Conservation (phyloP, 2,329 filamentous ascomycete genomes). For the Aspergillus udagawae region DNA sequence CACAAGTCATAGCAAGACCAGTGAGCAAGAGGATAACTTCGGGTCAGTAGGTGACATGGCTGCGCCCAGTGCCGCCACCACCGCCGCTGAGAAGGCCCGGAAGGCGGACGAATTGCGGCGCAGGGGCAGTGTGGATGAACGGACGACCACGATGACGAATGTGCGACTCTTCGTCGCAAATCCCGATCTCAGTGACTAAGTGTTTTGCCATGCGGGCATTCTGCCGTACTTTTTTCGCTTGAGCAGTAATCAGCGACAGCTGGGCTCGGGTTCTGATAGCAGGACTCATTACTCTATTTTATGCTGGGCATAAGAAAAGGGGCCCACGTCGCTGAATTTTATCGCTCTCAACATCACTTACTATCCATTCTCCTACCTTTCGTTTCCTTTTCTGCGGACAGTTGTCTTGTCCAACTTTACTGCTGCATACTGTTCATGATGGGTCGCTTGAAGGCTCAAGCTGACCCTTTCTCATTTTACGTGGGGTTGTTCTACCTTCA, state of each 20-base stretch:
- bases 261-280: neutral
- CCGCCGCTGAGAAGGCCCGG: slow-evolving; percentile 37
- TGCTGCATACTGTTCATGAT: neutral
- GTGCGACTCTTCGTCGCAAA: slow-evolving; percentile 47
- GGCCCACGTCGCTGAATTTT: neutral
- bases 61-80: slow-evolving; percentile 38
- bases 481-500: neutral
- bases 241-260: neutral
- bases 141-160: slow-evolving; percentile 45
- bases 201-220: neutral
- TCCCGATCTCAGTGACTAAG: slow-evolving; percentile 43
- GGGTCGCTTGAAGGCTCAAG: neutral
- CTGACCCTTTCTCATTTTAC: neutral
- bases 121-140: slow-evolving; percentile 47
- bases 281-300: neutral
- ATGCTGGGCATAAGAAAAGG: neutral
- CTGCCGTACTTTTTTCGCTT: neutral
- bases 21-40: slow-evolving; percentile 50
- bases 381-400: neutral
- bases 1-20: slow-evolving; percentile 29
- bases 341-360: neutral
- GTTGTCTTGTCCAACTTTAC: neutral
- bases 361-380: neutral
- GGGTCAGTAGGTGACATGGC: slow-evolving; percentile 52
- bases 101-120: slow-evolving; percentile 43